These are phyloP conservation scores for Angomonas ambiguus DNA, from an alignment of 208 protist genomes.

Conservation along the genomic window DNA sequence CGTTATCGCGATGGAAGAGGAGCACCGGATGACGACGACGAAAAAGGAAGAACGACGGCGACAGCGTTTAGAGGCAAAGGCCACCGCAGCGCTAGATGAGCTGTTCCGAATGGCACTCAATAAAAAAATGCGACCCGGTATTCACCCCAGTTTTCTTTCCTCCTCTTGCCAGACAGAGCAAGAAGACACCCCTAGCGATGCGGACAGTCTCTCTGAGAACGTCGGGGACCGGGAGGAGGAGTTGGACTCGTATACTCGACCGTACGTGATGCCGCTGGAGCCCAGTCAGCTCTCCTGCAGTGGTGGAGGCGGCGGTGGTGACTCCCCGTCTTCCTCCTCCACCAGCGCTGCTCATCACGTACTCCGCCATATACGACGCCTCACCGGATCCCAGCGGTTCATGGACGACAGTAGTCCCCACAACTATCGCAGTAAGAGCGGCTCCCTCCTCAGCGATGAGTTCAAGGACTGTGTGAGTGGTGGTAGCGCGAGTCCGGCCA, in stretches of 20 bases:
- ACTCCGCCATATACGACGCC: too few relatives aligned
- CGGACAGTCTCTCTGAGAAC: not conserved
- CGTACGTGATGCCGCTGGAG: not conserved
- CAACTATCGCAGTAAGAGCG: too few relatives aligned
- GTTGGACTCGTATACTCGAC: not conserved
- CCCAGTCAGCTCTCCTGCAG: not conserved
- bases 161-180: not conserved
- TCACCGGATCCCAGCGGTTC: too few relatives aligned
- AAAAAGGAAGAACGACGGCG: slow-evolving; percentile 44
- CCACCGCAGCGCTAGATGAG: slow-evolving; percentile 27
- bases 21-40: not conserved
- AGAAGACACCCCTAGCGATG: slow-evolving; percentile 3
- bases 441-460: too few relatives aligned
- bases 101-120: slow-evolving; percentile 1
- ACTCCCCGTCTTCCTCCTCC: too few relatives aligned
- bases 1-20: not conserved
- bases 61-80: slow-evolving; percentile 29
- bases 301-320: not conserved
- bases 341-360: too few relatives aligned
- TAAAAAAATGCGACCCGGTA: not conserved
- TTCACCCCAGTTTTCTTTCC: slow-evolving; percentile 3
- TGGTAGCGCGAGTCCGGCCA: too few relatives aligned
- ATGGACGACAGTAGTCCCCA: too few relatives aligned
- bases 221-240: not conserved
- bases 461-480: too few relatives aligned